These are phyloP conservation scores for Eleusine indica DNA, from an alignment of 176 grass and related monocot genomes.

Conservation along the genomic window DNA sequence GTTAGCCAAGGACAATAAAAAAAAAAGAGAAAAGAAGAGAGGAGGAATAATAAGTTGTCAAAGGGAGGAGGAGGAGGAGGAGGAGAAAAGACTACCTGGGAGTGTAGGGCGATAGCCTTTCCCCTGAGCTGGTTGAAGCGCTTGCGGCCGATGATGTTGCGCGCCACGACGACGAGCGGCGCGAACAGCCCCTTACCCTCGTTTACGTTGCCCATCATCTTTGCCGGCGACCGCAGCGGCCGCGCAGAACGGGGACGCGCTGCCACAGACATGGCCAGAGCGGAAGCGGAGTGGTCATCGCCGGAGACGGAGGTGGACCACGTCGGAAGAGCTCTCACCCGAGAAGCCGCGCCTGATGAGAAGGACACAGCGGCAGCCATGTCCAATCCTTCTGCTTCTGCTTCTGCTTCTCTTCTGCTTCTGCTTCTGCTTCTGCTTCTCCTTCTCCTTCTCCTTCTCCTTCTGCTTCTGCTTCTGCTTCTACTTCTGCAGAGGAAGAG, in stretches of 20 bases:
- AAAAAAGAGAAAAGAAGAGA: too few relatives aligned
- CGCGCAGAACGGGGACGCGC: constrained; percentile 22
- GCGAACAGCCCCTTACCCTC: constrained; percentile 93
- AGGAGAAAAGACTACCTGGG: constrained; percentile 45
- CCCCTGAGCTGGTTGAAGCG: constrained; percentile 95
- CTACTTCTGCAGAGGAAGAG: too few relatives aligned
- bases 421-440: too few relatives aligned
- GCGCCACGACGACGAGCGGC: constrained; percentile 67
- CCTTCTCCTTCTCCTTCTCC: too few relatives aligned
- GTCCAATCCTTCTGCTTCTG: background rate
- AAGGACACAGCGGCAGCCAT: constrained; percentile 48
- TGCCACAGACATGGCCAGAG: constrained; percentile 34
- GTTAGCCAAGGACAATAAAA: too few relatives aligned
- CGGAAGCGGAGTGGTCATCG: background rate
- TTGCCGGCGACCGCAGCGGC: constrained; percentile 47
- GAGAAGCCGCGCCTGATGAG: background rate
- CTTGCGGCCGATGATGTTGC: constrained; percentile 82
- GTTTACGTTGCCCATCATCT: constrained; percentile 90
- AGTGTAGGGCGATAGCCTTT: constrained; percentile 96
- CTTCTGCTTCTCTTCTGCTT: too few relatives aligned
- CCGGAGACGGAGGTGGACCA: constrained; percentile 68
- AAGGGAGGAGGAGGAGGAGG: background rate
- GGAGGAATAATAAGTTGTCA: too few relatives aligned
- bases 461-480: too few relatives aligned
- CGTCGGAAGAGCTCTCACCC: constrained; percentile 43